Conservation (phyloP, 1,284 basidiomycete genomes). For the Leccinum pallidistipes region DNA sequence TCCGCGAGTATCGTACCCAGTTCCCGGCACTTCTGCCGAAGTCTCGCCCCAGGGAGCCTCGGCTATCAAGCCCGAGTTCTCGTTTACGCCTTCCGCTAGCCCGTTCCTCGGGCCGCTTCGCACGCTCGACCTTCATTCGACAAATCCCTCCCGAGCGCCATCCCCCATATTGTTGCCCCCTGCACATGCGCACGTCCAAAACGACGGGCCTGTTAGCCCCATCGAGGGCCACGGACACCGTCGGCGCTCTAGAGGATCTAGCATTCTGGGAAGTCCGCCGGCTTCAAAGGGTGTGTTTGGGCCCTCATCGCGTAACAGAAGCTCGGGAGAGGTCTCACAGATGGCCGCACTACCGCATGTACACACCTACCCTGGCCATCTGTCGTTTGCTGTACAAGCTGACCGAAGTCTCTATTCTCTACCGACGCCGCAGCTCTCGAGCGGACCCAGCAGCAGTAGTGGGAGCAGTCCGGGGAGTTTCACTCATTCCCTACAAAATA, state of each 20-base stretch:
- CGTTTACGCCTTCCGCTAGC: conserved; percentile 67
- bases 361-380: conserved; percentile 35
- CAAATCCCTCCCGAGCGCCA: conserved; percentile 63
- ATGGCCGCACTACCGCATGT: conserved; percentile 30
- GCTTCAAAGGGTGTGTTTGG: conserved; percentile 27
- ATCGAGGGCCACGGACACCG: conserved; percentile 32
- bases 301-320: conserved; percentile 32
- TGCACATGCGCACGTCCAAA: conserved; percentile 33
- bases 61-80: conserved; percentile 35
- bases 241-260: conserved; percentile 30
- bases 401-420: conserved; percentile 41
- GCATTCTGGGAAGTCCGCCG: conserved; percentile 45
- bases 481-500: conserved; percentile 32
- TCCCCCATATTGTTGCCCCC: conserved; percentile 67
- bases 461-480: conserved; percentile 55
- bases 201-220: conserved; percentile 34
- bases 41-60: conserved; percentile 28
- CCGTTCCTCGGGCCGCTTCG: conserved; percentile 85
- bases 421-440: conserved; percentile 60
- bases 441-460: conserved; percentile 57
- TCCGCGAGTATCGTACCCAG: conserved; percentile 24
- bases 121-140: conserved; percentile 69
- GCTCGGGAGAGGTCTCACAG: conserved; percentile 33
- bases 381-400: conserved; percentile 29
- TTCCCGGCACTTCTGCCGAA: conserved; percentile 20